Percentiles rank a stretch among this genome's conserved stretches.
Evolutionary conservation across 2,329 filamentous ascomycete species (phyloP).

Genomic region (Aspergillus japonicus): DNA sequence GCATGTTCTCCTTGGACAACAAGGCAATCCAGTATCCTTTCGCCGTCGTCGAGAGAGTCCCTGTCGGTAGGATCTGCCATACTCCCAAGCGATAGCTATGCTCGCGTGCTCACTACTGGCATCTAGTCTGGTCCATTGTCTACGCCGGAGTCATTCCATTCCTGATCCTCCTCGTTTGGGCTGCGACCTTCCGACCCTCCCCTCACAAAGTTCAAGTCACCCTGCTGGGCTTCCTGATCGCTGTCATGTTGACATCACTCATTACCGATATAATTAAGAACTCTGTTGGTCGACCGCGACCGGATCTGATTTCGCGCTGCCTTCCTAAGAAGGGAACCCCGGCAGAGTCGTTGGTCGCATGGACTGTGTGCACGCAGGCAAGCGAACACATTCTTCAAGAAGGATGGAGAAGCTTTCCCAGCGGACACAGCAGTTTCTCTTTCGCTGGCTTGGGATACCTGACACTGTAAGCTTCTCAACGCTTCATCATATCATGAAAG

Average conservation of each 20-base stretch:
- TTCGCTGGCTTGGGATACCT: constrained; percentile 63
- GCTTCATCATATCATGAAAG: too few relatives aligned
- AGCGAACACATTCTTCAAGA: constrained; percentile 59
- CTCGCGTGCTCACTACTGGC: constrained; percentile 6
- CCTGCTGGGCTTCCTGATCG: constrained; percentile 75
- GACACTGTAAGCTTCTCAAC: constrained; percentile 37
- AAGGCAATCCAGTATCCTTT: constrained; percentile 82
- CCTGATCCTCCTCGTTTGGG: constrained; percentile 63
- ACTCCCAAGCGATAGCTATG: not conserved
- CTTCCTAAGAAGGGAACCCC: constrained; percentile 64
- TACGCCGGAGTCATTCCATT: constrained; percentile 76
- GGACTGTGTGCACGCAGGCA: constrained; percentile 50
- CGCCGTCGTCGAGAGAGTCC: constrained; percentile 77
- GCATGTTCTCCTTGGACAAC: constrained; percentile 89
- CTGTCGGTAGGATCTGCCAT: constrained; percentile 59
- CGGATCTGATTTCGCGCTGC: constrained; percentile 86
- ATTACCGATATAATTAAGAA: constrained; percentile 93
- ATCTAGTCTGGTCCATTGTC: constrained; percentile 65
- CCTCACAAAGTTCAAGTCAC: constrained; percentile 82
- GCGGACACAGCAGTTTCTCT: constrained; percentile 61
- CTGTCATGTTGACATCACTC: constrained; percentile 73
- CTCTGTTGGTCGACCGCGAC: constrained; percentile 75
- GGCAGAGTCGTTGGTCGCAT: constrained; percentile 52
- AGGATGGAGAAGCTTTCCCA: constrained; percentile 65
- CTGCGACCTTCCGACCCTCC: constrained; percentile 60